Evolutionary conservation across 495 filamentous ascomycete genomes (phyloP), one percentile per base, ranked within the genome.

Genomic region (Entonaema liquescens): DNA sequence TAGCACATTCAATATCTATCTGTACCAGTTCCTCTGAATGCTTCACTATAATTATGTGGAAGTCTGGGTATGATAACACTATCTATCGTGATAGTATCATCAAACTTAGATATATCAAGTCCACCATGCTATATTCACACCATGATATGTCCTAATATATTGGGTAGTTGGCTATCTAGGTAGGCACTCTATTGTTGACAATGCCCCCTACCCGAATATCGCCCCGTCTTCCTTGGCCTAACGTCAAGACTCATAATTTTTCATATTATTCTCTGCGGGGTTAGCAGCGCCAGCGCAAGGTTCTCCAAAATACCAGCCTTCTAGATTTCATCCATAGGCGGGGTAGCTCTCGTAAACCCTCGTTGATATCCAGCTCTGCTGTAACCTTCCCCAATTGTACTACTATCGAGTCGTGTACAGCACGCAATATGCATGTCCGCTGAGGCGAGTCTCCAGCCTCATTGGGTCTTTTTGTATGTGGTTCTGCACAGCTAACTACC

Each of bases 301-400:
- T 61, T 62, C 65, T 56, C 57, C 65, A 68, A 62, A n/a, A 57
- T 38, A 28, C 65, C 65, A 55, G 44, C 38, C 50, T 56, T 57
- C 59, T 54, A 11, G 35, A 61, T 52, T 65, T 26, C 54, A 40
- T 54, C 33, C 15, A 21, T 35, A 35, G 9, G 59, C 66, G 66
- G 66, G 53, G 66, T 69, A 63, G 66, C 38, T 68, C 31, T 55
- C n/a, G 15, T 29, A 17, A 59, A n/a, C 29, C 65, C 40, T 25
- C 21, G 47, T 53, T 15, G 31, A 52, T 52, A 26, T 38, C 17
- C 19, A 31, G 5, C 52, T 33, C 23, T 52, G 11, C 36, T 63
- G 28, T 49, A 38, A 68, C 64, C 69, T 72, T 72, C 69, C 64
- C 47, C 8, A 67, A 71, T 55, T 29, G 59, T 67, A 33, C 42